Base-by-base conservation (phyloP, 2,329 filamentous ascomycete genomes). In the Neonectria neomacrospora region DNA sequence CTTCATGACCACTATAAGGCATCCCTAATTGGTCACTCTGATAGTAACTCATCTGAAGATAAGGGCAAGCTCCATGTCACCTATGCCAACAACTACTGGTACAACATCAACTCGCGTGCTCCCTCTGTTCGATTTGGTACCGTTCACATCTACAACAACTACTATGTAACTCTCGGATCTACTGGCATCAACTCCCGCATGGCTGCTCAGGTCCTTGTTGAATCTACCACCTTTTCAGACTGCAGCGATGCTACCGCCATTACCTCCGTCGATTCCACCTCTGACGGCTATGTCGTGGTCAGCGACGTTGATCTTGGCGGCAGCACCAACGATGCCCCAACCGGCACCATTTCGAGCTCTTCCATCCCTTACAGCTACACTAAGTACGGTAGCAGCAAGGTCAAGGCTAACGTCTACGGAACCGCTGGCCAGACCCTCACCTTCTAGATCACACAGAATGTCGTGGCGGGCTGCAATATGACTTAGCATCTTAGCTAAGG, bases 111-210 rank as follows among this genome's bases (percentile, higher is more conserved):
- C 81, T 88, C 85, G 8, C 88, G 89, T 57, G 80, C 78, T 1
- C 89, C 90, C 2, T 86, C 83, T 5, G 74, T 90, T 74, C 87
- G 89, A 67, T 91, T 91, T 79, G 89, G 89, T 26, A 90, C 86
- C 41, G 87, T 67, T 58, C 89, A 91, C 77, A 75, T 83, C 70
- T 81, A 86, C 72, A 86, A 83, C 80, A 88, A 86, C 81, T 72
- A 70, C 65, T 82, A 80, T 76, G 80, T 79, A 73, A 75, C 77
- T 67, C 69, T 82, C 67, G 74, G 78, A 51, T 63, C 58, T 42
- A 78, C 76, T 48, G 82, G 83, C 50, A 81, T 88, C 79, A 88
- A 88, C 79, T 83, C 85, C 47, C 83, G 85, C 55, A 79, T 83
- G 68, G 82, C 81, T 12, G 85, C 86, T 12, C 80, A 88, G 73